These are phyloP conservation scores for Trametes coccinea DNA, from an alignment of 768 basidiomycete genomes.

Conservation along the genomic window DNA sequence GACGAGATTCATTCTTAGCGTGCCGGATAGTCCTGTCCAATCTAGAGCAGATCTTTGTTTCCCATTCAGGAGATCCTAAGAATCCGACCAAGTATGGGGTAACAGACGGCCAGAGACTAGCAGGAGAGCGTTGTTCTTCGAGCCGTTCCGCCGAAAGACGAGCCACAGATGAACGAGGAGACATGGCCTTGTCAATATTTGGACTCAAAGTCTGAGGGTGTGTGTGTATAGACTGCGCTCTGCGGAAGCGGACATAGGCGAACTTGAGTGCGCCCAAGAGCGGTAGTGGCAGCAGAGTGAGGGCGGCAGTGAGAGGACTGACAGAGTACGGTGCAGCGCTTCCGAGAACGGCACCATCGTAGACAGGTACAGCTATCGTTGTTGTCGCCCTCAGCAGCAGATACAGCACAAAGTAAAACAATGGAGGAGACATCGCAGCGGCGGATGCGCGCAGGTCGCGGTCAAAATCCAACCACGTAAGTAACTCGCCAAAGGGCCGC, in stretches of 20 bases:
- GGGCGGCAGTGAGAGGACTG: constrained; percentile 11
- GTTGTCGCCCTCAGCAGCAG: not conserved
- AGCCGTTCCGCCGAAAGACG: not conserved
- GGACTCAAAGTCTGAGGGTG: not conserved
- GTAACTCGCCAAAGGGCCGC: not conserved
- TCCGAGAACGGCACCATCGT: not conserved
- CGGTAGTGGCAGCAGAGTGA: constrained; percentile 25
- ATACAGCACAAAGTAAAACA: not conserved
- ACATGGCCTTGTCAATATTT: not conserved
- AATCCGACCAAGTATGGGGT: constrained; percentile 29
- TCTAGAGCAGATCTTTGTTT: constrained; percentile 25
- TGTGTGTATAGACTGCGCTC: constrained; percentile 24
- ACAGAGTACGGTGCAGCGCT: not conserved
- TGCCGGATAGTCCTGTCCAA: constrained; percentile 12
- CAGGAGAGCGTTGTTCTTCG: too few relatives aligned
- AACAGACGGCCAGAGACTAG: not conserved
- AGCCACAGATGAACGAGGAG: not conserved
- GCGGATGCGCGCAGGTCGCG: not conserved
- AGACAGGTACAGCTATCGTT: not conserved
- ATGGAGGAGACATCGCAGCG: not conserved
- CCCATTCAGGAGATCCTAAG: constrained; percentile 31
- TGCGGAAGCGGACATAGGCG: constrained; percentile 25
- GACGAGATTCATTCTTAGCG: not conserved
- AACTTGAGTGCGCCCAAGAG: constrained; percentile 25
- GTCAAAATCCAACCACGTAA: not conserved